Base-by-base conservation (phyloP, 2,329 filamentous ascomycete species). In the Lasiodiplodia gonubiensis region DNA sequence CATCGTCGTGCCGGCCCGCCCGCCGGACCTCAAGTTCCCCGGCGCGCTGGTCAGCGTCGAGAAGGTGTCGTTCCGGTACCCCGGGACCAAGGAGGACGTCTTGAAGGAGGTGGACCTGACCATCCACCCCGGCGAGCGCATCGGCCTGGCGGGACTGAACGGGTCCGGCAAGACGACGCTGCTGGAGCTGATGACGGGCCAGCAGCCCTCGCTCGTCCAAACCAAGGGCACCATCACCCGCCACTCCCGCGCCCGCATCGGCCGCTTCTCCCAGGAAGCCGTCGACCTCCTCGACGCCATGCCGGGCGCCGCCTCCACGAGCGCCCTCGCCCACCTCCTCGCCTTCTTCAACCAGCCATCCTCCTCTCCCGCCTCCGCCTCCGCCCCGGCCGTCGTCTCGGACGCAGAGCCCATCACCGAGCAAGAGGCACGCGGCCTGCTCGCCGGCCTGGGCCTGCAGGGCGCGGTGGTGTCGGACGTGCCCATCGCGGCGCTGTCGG, bases 111-210 rank as follows among this genome's bases (percentile, higher is more conserved):
- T 94, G 35, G 87, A 85, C 60, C 78, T 96, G 14, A 89, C 89
- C 0, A 85, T 96, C 14, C 86, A 91, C 68, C 87, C 88, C 75
- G 90, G 92, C 11, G 90, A 93, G 70, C 86, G 92, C 1, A 82
- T 94, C 27, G 92, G 91, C 0, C 84, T 96, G 49, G 83, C 92
- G 27, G 93, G 92, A 0, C 82, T 95, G 52, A 96, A 96, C 75
- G 93, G 92, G 1, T 86, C 88, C 0, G 93, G 93, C 2, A 96
- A 96, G 77, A 92, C 91, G 1, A 95, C 92, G 0, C 82, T 96
- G 11, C 84, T 94, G 68, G 89, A 87, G 57, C 80, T 94, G 4
- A 84, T 94, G 2, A 25, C 84, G 16, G 77, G 68, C 18, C 72
- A 74, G 1, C 70, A 71, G 35, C 65, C 39, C 7, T 55, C 30